Conservation (phyloP, 148 eudicot genomes). For the Chenopodium formosanum region DNA sequence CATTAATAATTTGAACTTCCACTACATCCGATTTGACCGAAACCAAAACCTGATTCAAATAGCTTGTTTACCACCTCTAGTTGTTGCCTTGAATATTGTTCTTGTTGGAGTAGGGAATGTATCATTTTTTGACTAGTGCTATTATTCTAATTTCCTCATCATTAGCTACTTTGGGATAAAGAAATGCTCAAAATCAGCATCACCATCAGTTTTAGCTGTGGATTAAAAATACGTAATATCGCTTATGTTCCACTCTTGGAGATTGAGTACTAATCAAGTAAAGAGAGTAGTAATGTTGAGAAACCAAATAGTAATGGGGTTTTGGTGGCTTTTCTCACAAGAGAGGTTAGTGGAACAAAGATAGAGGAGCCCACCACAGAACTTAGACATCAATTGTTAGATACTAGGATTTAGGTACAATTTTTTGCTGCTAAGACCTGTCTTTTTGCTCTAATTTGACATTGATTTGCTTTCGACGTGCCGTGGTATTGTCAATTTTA, state of each 20-base stretch:
- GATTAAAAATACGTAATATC: conserved; percentile 22
- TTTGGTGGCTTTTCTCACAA: conserved; percentile 36
- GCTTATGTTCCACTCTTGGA: conserved; percentile 40
- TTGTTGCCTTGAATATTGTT: conserved; percentile 10
- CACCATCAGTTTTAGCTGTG: conserved; percentile 28
- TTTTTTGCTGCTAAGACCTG: conserved; percentile 8
- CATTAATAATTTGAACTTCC: background rate
- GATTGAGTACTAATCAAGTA: conserved; percentile 40
- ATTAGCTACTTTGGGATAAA: conserved; percentile 30
- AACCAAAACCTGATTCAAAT: background rate
- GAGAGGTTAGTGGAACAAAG: conserved; percentile 28
- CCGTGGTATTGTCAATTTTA: conserved; percentile 21
- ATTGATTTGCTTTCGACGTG: conserved; percentile 19
- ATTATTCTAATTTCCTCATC: conserved; percentile 32
- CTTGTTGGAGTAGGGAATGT: conserved; percentile 3
- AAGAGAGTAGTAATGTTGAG: conserved; percentile 23
- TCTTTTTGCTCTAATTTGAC: conserved; percentile 25
- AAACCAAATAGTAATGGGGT: conserved; percentile 14
- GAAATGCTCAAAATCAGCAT: conserved; percentile 22
- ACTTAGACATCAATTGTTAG: conserved; percentile 30
- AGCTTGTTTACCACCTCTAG: background rate
- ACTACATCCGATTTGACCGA: background rate
- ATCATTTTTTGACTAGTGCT: conserved; percentile 18
- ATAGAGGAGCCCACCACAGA: conserved; percentile 31
- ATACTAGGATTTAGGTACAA: conserved; percentile 17